Conservation (phyloP, 2,329 filamentous ascomycete species). For the Amylocarpus encephaloides region DNA sequence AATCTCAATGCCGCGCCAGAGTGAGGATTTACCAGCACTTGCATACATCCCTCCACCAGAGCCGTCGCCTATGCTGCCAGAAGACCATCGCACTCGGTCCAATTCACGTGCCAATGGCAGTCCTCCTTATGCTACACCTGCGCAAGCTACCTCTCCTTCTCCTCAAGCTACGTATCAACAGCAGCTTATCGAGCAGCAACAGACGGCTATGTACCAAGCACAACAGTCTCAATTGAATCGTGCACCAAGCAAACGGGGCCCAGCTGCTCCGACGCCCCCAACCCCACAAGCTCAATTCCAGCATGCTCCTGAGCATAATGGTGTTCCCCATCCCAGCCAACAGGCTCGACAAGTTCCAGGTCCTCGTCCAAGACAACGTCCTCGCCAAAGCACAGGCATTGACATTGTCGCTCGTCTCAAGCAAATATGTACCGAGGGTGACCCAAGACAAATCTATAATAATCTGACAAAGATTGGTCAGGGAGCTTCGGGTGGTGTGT, state of each 20-base stretch:
- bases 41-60: slow-evolving; percentile 29
- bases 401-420: slow-evolving; percentile 81
- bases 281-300: slow-evolving; percentile 48
- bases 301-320: slow-evolving; percentile 34
- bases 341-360: slow-evolving; percentile 39
- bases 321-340: slow-evolving; percentile 32
- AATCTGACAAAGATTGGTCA: slow-evolving; percentile 93
- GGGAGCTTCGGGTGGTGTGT: slow-evolving; percentile 93
- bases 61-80: slow-evolving; percentile 50
- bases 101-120: slow-evolving; percentile 57
- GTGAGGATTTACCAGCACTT: slow-evolving; percentile 44
- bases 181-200: slow-evolving; percentile 37
- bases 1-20: slow-evolving; percentile 50
- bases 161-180: slow-evolving; percentile 64
- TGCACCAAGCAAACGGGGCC: slow-evolving; percentile 66
- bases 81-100: slow-evolving; percentile 62
- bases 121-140: slow-evolving; percentile 29
- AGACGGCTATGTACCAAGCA: slow-evolving; percentile 40
- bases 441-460: slow-evolving; percentile 82
- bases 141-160: too few relatives aligned
- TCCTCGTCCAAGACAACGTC: slow-evolving; percentile 67
- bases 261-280: slow-evolving; percentile 41
- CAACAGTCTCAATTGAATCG: slow-evolving; percentile 70
- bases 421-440: slow-evolving; percentile 82
- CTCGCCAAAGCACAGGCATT: slow-evolving; percentile 70